A percentile compares a stretch with the other conserved stretches of the same genome.
phyloP scores from a whole-genome alignment of 371 early-diverging fungal genomes.

The Fennellomyces sp. region DNA sequence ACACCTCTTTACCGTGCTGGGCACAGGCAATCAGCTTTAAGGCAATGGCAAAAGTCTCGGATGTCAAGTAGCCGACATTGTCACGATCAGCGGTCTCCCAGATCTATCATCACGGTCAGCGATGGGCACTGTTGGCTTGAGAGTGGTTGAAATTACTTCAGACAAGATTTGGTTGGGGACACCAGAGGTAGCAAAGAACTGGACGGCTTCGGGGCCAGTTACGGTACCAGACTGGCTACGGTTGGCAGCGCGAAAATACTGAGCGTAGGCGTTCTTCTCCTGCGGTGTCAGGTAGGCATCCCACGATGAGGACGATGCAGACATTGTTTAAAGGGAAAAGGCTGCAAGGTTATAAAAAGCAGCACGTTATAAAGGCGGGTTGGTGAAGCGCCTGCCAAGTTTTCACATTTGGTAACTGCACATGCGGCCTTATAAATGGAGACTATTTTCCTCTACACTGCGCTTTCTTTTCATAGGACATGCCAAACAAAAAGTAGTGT shows the following conservation, averaged over 20 bases:
- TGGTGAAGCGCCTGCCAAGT: not conserved
- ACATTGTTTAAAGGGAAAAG: not conserved
- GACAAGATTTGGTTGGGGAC: constrained; percentile 74
- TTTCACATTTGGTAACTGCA: not conserved
- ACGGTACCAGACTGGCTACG: constrained; percentile 65
- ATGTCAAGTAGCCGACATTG: constrained; percentile 71
- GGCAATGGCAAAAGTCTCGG: constrained; percentile 36
- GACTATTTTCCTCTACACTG: no score
- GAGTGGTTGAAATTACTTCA: constrained; percentile 49
- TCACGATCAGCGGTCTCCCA: constrained; percentile 86
- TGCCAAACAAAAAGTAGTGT: not conserved
- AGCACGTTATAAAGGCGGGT: not conserved
- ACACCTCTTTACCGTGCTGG: constrained; percentile 11
- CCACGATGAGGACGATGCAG: constrained; percentile 7
- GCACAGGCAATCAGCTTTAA: constrained; percentile 26
- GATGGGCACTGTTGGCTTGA: not conserved
- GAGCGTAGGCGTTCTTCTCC: constrained; percentile 68
- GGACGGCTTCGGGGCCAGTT: constrained; percentile 78
- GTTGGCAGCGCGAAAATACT: constrained; percentile 71
- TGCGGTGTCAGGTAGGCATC: constrained; percentile 29
- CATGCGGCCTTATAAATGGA: no score
- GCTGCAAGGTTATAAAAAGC: not conserved
- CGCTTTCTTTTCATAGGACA: not conserved
- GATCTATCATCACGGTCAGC: constrained; percentile 48
- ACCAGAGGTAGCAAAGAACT: constrained; percentile 82